Conservation (phyloP, 192 early-diverging fungal genomes). For the Mortierella hygrophila region DNA sequence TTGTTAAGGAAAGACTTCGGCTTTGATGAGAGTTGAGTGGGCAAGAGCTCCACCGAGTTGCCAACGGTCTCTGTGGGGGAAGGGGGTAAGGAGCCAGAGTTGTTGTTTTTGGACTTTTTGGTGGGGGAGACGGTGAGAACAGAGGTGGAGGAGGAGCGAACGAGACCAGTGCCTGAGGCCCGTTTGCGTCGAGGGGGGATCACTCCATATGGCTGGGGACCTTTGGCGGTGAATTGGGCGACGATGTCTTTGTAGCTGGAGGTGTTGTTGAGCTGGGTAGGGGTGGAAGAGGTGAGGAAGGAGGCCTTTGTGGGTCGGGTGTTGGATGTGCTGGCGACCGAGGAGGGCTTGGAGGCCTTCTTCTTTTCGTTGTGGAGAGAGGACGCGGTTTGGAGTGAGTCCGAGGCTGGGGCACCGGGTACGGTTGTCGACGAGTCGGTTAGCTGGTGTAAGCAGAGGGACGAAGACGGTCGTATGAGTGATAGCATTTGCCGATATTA, state of each 20-base stretch:
- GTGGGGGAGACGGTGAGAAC: not conserved
- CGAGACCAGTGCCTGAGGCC: not conserved
- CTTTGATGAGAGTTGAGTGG: slow-evolving; percentile 8
- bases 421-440: slow-evolving; percentile 7
- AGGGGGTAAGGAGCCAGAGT: slow-evolving; percentile 11
- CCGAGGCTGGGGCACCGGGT: not conserved
- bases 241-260: slow-evolving; percentile 48
- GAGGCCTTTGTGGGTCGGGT: not conserved
- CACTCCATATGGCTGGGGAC: slow-evolving; percentile 45
- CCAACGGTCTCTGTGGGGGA: slow-evolving; percentile 16
- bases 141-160: slow-evolving; percentile 24
- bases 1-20: not conserved
- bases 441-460: slow-evolving; percentile 40
- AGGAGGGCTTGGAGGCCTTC: not conserved
- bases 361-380: not conserved
- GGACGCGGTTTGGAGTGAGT: not conserved
- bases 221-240: slow-evolving; percentile 51
- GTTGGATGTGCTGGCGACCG: not conserved
- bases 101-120: not conserved
- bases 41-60: slow-evolving; percentile 22
- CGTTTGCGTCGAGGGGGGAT: slow-evolving; percentile 47
- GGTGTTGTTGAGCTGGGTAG: slow-evolving; percentile 29
- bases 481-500: slow-evolving; percentile 26
- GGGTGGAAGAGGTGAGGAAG: slow-evolving; percentile 15
- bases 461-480: slow-evolving; percentile 49